Conservation (phyloP, 345 rosid genomes). For the Iberis pinnata region DNA sequence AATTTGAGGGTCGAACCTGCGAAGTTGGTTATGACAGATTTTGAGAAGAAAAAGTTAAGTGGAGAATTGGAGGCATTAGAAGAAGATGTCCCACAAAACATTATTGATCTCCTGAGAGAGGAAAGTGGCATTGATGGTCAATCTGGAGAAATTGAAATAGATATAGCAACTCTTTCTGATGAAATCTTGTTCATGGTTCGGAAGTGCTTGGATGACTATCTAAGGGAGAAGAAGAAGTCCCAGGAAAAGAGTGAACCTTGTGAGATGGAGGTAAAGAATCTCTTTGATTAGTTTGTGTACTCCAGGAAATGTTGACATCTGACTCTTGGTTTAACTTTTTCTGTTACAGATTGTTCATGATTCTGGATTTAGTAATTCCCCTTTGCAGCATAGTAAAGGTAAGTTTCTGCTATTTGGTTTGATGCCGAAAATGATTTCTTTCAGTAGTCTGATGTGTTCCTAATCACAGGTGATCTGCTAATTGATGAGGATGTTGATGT, state of each 20-base stretch:
- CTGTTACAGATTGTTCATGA: conserved; percentile 50
- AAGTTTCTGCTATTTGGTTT: conserved; percentile 13
- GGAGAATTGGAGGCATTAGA: conserved; percentile 47
- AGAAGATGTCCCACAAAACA: conserved; percentile 67
- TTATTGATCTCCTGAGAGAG: conserved; percentile 62
- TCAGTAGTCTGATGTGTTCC: conserved; percentile 20
- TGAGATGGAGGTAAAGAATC: conserved; percentile 66
- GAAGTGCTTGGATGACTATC: conserved; percentile 65
- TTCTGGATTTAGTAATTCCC: conserved; percentile 63
- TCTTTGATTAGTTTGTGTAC: conserved; percentile 8
- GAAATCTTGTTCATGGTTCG: conserved; percentile 58
- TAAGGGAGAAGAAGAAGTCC: conserved; percentile 44
- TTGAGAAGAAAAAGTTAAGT: conserved; percentile 50
- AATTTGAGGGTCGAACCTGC: conserved; percentile 36
- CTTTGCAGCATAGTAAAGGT: conserved; percentile 62
- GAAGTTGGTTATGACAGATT: conserved; percentile 42
- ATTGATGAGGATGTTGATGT: conserved; percentile 72
- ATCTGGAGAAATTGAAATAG: conserved; percentile 71
- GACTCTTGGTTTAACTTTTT: conserved; percentile 21
- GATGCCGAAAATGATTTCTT: neutral
- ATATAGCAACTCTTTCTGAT: conserved; percentile 59
- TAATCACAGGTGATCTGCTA: conserved; percentile 46
- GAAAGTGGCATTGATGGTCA: conserved; percentile 47
- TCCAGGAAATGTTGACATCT: conserved; percentile 9
- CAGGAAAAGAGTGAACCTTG: conserved; percentile 51